phyloP scores from a whole-genome alignment of 495 filamentous ascomycete genomes.

The Massariosphaeria phaeospora region DNA sequence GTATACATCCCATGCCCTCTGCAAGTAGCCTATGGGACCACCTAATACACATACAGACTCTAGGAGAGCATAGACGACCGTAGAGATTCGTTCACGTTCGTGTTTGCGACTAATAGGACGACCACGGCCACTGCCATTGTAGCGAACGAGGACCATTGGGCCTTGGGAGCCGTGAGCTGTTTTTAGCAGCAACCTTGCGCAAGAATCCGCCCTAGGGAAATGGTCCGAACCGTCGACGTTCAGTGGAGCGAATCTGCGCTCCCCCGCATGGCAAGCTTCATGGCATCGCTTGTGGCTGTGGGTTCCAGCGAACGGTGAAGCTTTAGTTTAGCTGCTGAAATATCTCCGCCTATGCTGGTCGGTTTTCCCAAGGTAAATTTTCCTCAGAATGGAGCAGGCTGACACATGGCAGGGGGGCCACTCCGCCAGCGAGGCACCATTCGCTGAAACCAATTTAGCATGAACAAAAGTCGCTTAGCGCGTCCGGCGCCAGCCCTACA shows the following conservation, averaged over 20 bases:
- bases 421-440: neutral
- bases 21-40: neutral
- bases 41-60: no score
- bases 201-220: no score
- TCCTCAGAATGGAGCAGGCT: neutral
- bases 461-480: constrained; percentile 10
- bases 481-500: constrained; percentile 17
- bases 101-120: no score
- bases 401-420: neutral
- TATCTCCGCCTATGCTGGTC: neutral
- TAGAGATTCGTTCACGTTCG: no score
- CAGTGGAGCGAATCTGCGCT: no score
- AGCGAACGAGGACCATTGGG: no score
- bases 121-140: no score
- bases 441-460: constrained; percentile 9
- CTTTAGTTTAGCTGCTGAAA: constrained; percentile 12
- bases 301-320: neutral
- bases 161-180: no score
- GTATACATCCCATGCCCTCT: neutral
- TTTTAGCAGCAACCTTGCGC: no score
- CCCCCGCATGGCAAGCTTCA: no score
- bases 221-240: no score
- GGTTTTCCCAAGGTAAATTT: constrained; percentile 1
- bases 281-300: constrained; percentile 5
- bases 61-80: neutral